Evolutionary conservation across 2,329 filamentous ascomycete genomes (phyloP).

Genomic region (Coniochaeta ligniaria): DNA sequence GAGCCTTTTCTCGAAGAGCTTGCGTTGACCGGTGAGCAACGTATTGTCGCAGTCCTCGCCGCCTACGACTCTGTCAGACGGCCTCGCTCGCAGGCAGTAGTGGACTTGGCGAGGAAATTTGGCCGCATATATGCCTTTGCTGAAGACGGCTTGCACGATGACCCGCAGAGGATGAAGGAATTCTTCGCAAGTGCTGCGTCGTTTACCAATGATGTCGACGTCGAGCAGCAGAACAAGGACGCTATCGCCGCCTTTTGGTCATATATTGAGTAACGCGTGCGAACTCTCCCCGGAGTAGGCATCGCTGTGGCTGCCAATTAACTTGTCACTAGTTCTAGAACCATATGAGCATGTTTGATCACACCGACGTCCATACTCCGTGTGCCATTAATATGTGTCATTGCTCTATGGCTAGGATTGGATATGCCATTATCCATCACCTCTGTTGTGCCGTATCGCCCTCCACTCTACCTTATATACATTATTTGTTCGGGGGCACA

Average conservation of each 20-base stretch:
- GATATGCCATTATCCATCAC: too few species aligned
- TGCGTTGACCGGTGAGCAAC: neutral
- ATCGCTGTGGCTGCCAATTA: too few species aligned
- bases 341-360: too few species aligned
- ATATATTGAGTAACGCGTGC: neutral
- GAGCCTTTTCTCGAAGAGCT: neutral
- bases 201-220: neutral
- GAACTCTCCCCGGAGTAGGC: neutral
- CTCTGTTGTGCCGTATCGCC: too few species aligned
- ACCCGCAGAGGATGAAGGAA: neutral
- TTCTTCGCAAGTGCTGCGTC: neutral
- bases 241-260: neutral
- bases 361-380: too few species aligned
- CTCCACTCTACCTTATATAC: too few species aligned
- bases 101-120: neutral
- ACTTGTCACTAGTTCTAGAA: too few species aligned
- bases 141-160: neutral
- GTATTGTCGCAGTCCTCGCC: neutral
- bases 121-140: neutral
- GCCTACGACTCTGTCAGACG: neutral
- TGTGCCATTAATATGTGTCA: too few species aligned
- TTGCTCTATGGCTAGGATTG: too few species aligned
- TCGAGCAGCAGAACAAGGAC: neutral
- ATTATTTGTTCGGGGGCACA: too few species aligned
- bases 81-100: neutral